Evolutionary conservation across 371 early-diverging fungal genomes (phyloP), one percentile per base, ranked within the genome.

Genomic region (Syncephalis plumigaleata): DNA sequence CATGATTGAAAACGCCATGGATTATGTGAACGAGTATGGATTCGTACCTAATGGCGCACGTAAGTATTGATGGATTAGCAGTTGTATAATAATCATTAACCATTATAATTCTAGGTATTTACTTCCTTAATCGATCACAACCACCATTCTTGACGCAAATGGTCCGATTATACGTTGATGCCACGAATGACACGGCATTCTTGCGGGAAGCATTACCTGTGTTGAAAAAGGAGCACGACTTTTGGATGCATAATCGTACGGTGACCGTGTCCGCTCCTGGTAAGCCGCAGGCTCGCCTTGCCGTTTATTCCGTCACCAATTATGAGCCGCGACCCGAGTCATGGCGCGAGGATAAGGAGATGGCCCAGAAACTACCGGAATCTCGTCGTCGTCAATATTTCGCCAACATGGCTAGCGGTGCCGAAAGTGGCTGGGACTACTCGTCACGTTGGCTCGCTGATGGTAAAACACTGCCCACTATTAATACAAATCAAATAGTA

Each of bases 111-210:
- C 4, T 31, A 31, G 31, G 31, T 23, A 71, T 77, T 37, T 94
- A 94, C 58, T 91, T 87, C 54, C 55, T 84, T 39, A 80, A 84
- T 48, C 69, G 92, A 48, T 84, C 87, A 1, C 91, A 91, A 52
- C 91, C 91, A 13, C 95, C 95, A 9, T 57, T 86, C 18, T 56
- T 87, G 18, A 57, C 71, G 68, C 36, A 55, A 45, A 86, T 86
- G 85, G 75, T 85, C 21, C 56, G 70, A 45, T 49, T 61, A 4
- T 81, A 77, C 50, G 63, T 65, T 52, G 64, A 73, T 45, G 52
- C 52, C 11, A 78, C 81, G 0, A 55, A 64, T 0, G 81, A 81
- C 45, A 20, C 44, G 21, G 59, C 51, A 0, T 63, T 81, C 36
- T 51, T 81, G n/a, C 23, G 44, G 0, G 46, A 56, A 1, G 75